Evolutionary conservation across 306 rosid genomes (phyloP).

Genomic region (Malus orientalis): DNA sequence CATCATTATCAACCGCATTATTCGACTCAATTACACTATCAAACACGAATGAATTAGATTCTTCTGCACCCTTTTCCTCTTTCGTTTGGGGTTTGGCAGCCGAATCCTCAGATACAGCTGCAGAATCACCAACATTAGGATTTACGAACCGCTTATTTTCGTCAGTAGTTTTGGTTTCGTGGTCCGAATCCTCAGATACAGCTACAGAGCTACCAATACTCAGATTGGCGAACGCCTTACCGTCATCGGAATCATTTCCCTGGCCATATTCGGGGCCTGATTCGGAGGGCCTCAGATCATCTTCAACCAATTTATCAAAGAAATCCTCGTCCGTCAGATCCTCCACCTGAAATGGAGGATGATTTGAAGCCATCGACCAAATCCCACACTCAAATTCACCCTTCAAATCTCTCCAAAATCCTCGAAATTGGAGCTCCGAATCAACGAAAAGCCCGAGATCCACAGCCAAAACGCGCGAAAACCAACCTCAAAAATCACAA

Average conservation of each 20-base stretch:
- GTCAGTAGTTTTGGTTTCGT: background rate
- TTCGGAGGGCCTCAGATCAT: conserved; percentile 37
- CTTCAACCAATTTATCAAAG: conserved; percentile 81
- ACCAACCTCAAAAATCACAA: conserved; percentile 9
- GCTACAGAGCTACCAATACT: conserved; percentile 32
- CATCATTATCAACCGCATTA: background rate
- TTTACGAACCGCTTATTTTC: conserved; percentile 35
- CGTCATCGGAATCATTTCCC: conserved; percentile 54
- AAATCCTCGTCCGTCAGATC: conserved; percentile 90
- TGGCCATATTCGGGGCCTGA: conserved; percentile 19
- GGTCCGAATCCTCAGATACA: conserved; percentile 29
- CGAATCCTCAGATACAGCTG: conserved; percentile 27
- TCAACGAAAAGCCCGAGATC: conserved; percentile 39
- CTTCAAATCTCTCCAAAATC: conserved; percentile 1
- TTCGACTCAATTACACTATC: conserved; percentile 10
- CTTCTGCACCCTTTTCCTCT: conserved; percentile 16
- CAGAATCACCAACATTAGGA: conserved; percentile 36
- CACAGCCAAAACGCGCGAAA: conserved; percentile 3
- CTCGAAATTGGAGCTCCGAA: conserved; percentile 30
- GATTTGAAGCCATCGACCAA: conserved; percentile 67
- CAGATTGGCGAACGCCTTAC: conserved; percentile 47
- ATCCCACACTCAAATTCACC: conserved; percentile 25
- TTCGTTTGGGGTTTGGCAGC: background rate
- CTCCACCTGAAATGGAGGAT: conserved; percentile 72
- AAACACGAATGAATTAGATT: conserved; percentile 25